Percentiles rank a stretch among this genome's conserved stretches.
These are phyloP conservation scores for Delitschia confertaspora DNA, from an alignment of 495 filamentous ascomycete species.

Conservation along the genomic window DNA sequence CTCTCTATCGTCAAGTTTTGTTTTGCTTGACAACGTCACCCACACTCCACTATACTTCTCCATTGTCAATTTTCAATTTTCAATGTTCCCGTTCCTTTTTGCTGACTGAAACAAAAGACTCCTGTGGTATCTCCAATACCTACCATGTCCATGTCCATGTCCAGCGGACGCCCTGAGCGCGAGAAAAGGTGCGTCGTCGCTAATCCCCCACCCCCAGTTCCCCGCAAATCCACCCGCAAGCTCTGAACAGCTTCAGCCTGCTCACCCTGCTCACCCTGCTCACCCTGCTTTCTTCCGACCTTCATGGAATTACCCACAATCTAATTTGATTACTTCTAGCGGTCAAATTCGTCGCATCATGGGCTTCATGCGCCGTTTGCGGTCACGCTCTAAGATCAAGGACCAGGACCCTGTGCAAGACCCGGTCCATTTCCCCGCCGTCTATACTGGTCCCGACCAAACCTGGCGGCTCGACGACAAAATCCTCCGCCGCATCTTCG, in stretches of 20 bases:
- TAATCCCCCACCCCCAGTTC: too few relatives aligned
- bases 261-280: background rate
- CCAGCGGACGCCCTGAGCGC: background rate
- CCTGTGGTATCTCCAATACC: too few relatives aligned
- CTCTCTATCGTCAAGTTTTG: too few relatives aligned
- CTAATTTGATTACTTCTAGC: conserved; percentile 7
- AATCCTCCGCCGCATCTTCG: conserved; percentile 66
- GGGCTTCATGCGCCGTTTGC: conserved; percentile 42
- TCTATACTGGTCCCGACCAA: conserved; percentile 37
- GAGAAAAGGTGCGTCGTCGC: background rate
- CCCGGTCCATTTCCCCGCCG: conserved; percentile 20
- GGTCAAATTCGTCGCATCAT: conserved; percentile 36
- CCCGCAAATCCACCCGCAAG: background rate
- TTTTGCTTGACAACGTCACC: too few relatives aligned
- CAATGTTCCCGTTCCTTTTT: too few relatives aligned
- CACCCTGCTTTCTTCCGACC: background rate
- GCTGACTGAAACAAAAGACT: too few relatives aligned
- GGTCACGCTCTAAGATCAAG: conserved; percentile 35
- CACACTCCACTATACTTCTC: too few relatives aligned
- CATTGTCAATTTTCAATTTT: too few relatives aligned
- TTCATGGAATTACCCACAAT: too few relatives aligned
- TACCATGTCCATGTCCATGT: background rate
- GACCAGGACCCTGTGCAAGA: conserved; percentile 18
- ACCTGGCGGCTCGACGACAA: conserved; percentile 49
- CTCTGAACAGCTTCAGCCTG: background rate